Evolutionary conservation across 345 rosid species (phyloP), one percentile per base, ranked within the genome.

Genomic region (Isatis tinctoria): DNA sequence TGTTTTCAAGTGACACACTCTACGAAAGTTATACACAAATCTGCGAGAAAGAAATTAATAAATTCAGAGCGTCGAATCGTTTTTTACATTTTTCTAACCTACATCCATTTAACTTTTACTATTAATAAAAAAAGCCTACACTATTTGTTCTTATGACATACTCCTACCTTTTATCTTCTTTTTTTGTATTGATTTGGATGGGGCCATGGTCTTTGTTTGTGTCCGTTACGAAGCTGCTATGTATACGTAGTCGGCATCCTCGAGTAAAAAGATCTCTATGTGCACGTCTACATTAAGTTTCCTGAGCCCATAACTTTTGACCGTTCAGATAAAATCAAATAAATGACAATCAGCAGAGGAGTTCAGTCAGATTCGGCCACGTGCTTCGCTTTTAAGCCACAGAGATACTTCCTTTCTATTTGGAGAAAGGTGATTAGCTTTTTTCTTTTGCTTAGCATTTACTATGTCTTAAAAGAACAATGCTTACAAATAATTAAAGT

Each of bases 201-300:
- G 58, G 54, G 49, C 28, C 24, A 30, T 45, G 43, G 53, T 32
- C 11, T 32, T 32, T 18, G 45, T 35, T 2, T 60, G 60, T 54
- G 60, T 60, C 39, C 60, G 26, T 35, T 14, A 8, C 13, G 47
- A 39, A 70, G 57, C 52, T 58, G 66, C 45, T 10, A 14, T 5
- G 18, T 41, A n/a, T n/a, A n/a, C n/a, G n/a, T 44, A 28, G 35
- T 22, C 35, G 62, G 52, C 17, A 24, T 56, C 52, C 5, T 10
- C 9, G 43, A 28, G 30, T 66, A 9, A 10, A 36, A 47, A 4
- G 13, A n/a, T 36, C 43, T 51, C 61, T 60, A 14, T 49, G 0
- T 59, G 61, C 27, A 73, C 28, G 70, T 73, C 70, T 43, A 64
- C 30, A 41, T 54, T 18, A 43, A 57, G 56, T n/a, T 36, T 48